Evolutionary conservation across 495 filamentous ascomycete genomes (phyloP).

Genomic region (Trichoderma virens): DNA sequence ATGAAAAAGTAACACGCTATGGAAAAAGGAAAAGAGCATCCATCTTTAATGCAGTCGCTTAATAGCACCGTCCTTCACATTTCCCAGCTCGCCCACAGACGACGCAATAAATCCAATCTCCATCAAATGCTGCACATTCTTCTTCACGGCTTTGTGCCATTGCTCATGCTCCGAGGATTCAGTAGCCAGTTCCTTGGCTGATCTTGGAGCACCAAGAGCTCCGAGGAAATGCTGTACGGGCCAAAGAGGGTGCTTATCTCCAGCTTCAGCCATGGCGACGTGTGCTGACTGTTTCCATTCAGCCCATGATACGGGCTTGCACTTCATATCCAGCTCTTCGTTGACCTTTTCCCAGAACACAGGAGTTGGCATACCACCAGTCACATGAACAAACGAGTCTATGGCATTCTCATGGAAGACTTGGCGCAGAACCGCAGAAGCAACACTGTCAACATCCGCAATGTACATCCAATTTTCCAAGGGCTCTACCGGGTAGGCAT

Average conservation of each 20-base stretch:
- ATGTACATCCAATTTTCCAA: neutral
- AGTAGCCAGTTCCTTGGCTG: neutral
- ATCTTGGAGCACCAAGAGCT: neutral
- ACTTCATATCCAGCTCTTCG: neutral
- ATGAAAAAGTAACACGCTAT: neutral
- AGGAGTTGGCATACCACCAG: neutral
- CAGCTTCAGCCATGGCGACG: neutral
- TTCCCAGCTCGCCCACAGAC: neutral
- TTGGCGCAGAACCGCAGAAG: neutral
- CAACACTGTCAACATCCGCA: neutral
- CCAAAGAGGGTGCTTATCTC: constrained; percentile 1
- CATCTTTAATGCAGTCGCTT: neutral
- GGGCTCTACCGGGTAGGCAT: neutral
- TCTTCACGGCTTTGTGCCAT: neutral
- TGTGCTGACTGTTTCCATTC: neutral
- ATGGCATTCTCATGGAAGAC: neutral
- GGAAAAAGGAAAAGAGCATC: neutral
- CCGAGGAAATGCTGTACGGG: neutral
- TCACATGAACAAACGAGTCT: neutral
- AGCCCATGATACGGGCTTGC: neutral
- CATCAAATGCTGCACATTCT: neutral
- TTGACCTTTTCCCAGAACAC: neutral
- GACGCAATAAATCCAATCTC: neutral
- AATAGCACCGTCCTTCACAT: neutral
- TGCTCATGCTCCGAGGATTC: neutral